Base-by-base conservation (phyloP, 169 alveolate species). In the Eimeria acervulina region DNA sequence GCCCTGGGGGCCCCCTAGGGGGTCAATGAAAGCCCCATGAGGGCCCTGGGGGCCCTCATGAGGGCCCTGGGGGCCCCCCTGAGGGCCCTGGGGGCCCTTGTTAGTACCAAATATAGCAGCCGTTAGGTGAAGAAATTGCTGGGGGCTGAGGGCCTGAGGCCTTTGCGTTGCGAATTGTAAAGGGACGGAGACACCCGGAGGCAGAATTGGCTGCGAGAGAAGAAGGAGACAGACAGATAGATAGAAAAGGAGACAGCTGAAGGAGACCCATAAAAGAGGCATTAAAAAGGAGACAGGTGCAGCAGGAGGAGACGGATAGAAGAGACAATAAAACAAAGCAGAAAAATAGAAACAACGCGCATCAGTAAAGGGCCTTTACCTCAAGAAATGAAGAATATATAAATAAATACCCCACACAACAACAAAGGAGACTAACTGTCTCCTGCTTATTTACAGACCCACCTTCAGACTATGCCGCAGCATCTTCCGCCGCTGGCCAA, bases 391-490 rank as follows among this genome's bases (percentile, higher is more conserved):
- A 33, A 38, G 36, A 26, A 23, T 2, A n/a, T n/a, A n/a, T n/a
- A n/a, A n/a, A n/a, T n/a, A n/a, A n/a, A n/a, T n/a, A n/a, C n/a
- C n/a, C n/a, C n/a, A n/a, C n/a, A n/a, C n/a, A n/a, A 47, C 55
- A 47, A 33, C 2, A 33, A 23, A 76, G 52, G 36, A 76, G 38
- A 26, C 63, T 36, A 17, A 38, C 3, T 4, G 15, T n/a, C n/a
- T n/a, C n/a, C n/a, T 33, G 72, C 26, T 26, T 2, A 28, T 19
- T 19, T 31, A 80, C 81, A 72, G 31, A 40, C 94, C 2, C 21
- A 76, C 96, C 96, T 93, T 93, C n/a, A 93, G 55, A 51, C 96
- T 93, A 28, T 83, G 74, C 51, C 93, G 26, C 42, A 93, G 93
- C 93, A 80, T 93, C 68, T 93, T 93, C 23, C 96, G 83, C 15